Conservation (phyloP, 164 flowering plant species). For the Aristolochia fimbriata region DNA sequence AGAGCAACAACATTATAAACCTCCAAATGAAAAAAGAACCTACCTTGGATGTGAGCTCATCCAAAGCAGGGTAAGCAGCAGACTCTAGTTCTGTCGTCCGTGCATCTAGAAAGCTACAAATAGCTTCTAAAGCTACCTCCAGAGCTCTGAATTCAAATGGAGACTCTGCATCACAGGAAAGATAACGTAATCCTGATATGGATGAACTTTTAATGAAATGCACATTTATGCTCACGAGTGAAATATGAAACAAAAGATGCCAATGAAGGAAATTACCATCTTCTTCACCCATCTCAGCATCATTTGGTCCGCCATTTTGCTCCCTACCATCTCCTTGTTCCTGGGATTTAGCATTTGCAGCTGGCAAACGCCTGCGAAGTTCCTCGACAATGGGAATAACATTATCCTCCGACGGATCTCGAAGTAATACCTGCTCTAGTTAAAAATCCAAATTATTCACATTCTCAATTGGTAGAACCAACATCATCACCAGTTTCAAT, state of each 20-base stretch:
- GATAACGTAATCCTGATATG: neutral
- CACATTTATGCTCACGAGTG: neutral
- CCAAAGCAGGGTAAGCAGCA: slow-evolving; percentile 91
- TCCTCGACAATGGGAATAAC: slow-evolving; percentile 85
- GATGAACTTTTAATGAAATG: neutral
- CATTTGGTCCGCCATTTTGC: slow-evolving; percentile 32
- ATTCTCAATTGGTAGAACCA: neutral
- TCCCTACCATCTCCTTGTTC: slow-evolving; percentile 47
- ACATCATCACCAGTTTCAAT: neutral
- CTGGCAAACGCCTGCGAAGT: slow-evolving; percentile 67
- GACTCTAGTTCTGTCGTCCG: slow-evolving; percentile 83
- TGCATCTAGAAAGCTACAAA: slow-evolving; percentile 88
- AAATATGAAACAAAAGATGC: neutral
- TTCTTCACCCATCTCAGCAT: slow-evolving; percentile 55
- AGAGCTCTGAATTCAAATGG: slow-evolving; percentile 96
- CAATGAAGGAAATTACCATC: slow-evolving; percentile 34
- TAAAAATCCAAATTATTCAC: neutral
- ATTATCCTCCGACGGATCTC: slow-evolving; percentile 81
- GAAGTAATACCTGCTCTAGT: slow-evolving; percentile 58
- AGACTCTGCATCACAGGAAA: slow-evolving; percentile 44
- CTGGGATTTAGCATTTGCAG: slow-evolving; percentile 19
- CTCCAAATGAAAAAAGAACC: neutral
- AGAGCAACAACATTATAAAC: neutral
- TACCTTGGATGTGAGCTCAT: slow-evolving; percentile 89
- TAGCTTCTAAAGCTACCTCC: slow-evolving; percentile 90